Percentiles rank a stretch among this genome's conserved stretches.
These are phyloP conservation scores for Spinacia oleracea DNA, from an alignment of 179 eudicot genomes.

Conservation along the genomic window DNA sequence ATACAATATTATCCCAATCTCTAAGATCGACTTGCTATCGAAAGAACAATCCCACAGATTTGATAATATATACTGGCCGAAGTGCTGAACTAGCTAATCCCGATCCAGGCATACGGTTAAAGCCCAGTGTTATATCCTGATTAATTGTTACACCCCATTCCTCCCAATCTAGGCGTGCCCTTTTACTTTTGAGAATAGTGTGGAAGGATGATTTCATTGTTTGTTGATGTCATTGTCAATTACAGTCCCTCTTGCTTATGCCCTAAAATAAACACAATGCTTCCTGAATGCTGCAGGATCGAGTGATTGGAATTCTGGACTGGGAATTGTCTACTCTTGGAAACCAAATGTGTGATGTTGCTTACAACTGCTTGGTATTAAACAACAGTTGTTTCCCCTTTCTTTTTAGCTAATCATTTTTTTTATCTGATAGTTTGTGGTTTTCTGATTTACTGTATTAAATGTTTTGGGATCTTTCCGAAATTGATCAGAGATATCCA, in stretches of 20 bases:
- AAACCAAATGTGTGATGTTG: slow-evolving; percentile 98
- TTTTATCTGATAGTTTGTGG: not conserved
- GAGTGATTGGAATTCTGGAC: slow-evolving; percentile 92
- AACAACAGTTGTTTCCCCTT: slow-evolving; percentile 15
- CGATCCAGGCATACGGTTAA: no score
- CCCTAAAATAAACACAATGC: slow-evolving; percentile 4
- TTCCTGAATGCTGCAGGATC: slow-evolving; percentile 62
- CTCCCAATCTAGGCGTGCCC: no score
- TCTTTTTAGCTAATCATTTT: slow-evolving; percentile 9
- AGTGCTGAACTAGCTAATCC: no score
- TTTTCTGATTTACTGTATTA: not conserved
- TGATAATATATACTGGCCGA: no score
- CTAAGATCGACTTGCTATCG: no score
- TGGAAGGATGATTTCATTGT: not conserved
- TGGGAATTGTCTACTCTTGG: slow-evolving; percentile 98
- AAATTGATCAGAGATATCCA: slow-evolving; percentile 18
- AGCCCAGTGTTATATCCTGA: no score
- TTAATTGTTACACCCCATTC: no score
- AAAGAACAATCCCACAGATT: no score
- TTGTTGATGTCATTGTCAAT: not conserved
- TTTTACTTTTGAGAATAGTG: not conserved
- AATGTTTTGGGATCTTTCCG: not conserved
- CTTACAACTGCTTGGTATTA: slow-evolving; percentile 86
- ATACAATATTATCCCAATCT: no score
- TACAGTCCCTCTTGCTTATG: not conserved